Evolutionary conservation across 208 protist species (phyloP), one percentile per base, ranked within the genome.

Genomic region (Leptomonas pyrrhocoris): DNA sequence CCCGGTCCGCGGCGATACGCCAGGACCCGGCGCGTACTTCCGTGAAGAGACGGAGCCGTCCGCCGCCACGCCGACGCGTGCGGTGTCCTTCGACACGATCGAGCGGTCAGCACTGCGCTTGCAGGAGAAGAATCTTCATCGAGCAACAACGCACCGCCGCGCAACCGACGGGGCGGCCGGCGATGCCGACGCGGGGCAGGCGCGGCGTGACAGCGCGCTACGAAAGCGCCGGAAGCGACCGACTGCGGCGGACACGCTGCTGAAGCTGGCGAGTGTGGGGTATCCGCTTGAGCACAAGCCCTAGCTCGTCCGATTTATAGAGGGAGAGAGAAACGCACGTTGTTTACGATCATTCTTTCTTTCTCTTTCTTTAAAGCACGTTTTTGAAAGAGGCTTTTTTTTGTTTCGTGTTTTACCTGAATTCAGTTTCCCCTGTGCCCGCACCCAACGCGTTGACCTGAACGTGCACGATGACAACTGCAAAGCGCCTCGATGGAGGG

Each of bases 21-120:
- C 38, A 13, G 77, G 77, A 5, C 77, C 77, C 18, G 70, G 70
- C 25, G 67, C 65, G 25, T 79, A 79, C 66, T 79, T 54, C 66
- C 69, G 59, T 19, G 57, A 48, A 43, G 34, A 30, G 0, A 54
- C 2, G 23, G 54, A 1, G 6, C 18, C 27, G 19, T 21, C 7
- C 21, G 28, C 25, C 23, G 5, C 5, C 12, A 50, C 56, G 8
- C 34, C 19, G 11, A 25, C 30, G 11, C 46, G 40, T 15, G 59
- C 50, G 5, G 28, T 61, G 38, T 53, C 51, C 11, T 50, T 74
- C 15, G 60, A 21, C 16, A 46, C 27, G 40, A 50, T 51, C 18
- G 60, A 68, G 60, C 69, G 69, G 6, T 60, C 60, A 9, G 40
- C 60, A 21, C 46, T 25, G 23, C 38, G 49, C 43, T 25, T 60